phyloP scores from a whole-genome alignment of 108 stramenopile species.

The Skeletonema costatum region DNA sequence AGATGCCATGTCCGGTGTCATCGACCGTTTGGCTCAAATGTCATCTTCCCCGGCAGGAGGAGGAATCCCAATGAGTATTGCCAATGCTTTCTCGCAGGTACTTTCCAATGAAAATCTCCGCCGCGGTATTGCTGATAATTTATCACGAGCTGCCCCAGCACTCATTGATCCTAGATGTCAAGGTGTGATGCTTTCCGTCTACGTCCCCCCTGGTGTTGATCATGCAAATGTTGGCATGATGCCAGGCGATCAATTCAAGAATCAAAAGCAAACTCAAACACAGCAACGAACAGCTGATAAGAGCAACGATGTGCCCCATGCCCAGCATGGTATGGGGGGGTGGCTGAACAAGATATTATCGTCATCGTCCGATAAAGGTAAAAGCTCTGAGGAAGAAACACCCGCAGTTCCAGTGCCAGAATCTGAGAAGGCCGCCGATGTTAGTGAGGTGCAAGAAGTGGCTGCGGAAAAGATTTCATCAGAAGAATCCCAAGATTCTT shows the following conservation, averaged over 20 bases:
- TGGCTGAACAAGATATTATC: conserved; percentile 85
- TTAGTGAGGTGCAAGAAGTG: conserved; percentile 22
- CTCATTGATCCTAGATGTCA: conserved; percentile 88
- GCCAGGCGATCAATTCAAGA: conserved; percentile 55
- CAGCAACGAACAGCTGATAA: conserved; percentile 10
- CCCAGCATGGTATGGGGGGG: conserved; percentile 56
- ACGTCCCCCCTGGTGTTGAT: conserved; percentile 79
- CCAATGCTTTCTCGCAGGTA: conserved; percentile 81
- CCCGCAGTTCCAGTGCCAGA: conserved; percentile 14
- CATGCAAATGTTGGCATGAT: conserved; percentile 70
- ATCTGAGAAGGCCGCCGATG: not conserved
- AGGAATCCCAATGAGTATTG: conserved; percentile 65
- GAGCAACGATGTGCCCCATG: conserved; percentile 40
- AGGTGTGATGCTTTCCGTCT: conserved; percentile 89
- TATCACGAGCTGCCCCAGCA: conserved; percentile 87
- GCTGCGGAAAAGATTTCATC: conserved; percentile 1
- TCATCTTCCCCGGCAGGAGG: conserved; percentile 18
- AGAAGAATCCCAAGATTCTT: conserved; percentile 15
- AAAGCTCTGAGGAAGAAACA: not conserved
- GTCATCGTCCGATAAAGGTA: conserved; percentile 34
- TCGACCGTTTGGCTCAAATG: conserved; percentile 77
- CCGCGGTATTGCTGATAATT: conserved; percentile 82
- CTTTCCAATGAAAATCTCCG: conserved; percentile 75
- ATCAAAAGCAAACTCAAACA: conserved; percentile 16
- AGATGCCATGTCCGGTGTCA: conserved; percentile 74